Evolutionary conservation across 257 asterid species (phyloP).

Genomic region (Haberlea rhodopensis): DNA sequence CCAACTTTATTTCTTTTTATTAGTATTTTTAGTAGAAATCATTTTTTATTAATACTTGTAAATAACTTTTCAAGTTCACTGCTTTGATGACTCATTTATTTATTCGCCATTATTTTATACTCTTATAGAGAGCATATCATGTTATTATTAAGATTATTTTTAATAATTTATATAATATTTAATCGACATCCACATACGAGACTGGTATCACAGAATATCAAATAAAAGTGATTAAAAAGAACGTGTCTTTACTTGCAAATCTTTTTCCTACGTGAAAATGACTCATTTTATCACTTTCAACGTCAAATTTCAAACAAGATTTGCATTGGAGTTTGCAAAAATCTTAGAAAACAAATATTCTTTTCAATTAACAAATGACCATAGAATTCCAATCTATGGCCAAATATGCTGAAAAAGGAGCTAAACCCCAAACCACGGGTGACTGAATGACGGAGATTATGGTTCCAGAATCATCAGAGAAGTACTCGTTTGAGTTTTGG

Average conservation of each 20-base stretch:
- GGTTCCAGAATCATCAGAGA: slow-evolving; percentile 11
- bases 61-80: no score
- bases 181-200: no score
- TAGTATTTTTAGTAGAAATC: no score
- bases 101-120: no score
- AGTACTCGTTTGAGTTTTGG: slow-evolving; percentile 12
- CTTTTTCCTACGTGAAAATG: neutral
- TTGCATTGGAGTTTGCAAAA: neutral
- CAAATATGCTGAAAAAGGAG: neutral
- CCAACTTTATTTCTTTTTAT: no score
- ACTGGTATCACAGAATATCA: neutral
- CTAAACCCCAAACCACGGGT: slow-evolving; percentile 31
- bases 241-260: no score
- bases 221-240: neutral
- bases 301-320: neutral
- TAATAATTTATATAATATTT: no score
- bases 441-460: slow-evolving; percentile 24
- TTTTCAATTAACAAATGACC: neutral
- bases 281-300: neutral
- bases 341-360: neutral
- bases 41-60: no score
- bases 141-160: no score
- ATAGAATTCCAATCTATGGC: neutral
- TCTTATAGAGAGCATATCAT: no score
- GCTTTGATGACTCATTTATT: no score